A percentile compares a stretch with the other conserved stretches of the same genome.
phyloP scores from a whole-genome alignment of 2,329 filamentous ascomycete species.

The Fusarium multiceps region DNA sequence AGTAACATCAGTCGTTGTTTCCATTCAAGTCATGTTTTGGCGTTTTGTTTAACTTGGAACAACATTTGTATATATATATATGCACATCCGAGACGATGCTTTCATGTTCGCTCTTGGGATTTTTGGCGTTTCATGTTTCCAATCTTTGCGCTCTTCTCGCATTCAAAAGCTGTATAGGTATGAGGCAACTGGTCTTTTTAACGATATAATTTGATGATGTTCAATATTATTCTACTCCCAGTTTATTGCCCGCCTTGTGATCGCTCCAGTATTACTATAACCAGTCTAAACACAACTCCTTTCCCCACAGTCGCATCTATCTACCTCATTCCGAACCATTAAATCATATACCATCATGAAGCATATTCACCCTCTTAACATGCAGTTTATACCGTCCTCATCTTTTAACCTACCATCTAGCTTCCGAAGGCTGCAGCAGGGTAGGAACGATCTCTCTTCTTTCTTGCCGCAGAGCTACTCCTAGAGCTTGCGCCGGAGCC shows the following conservation, averaged over 20 bases:
- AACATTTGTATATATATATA: constrained; percentile 29
- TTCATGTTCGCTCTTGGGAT: constrained; percentile 23
- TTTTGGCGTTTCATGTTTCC: constrained; percentile 30
- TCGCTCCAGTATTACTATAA: constrained; percentile 12
- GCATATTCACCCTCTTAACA: neutral
- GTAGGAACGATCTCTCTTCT: constrained; percentile 71
- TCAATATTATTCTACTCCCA: neutral
- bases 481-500: constrained; percentile 62
- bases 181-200: constrained; percentile 17
- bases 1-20: neutral
- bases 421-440: constrained; percentile 70
- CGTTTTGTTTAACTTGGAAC: constrained; percentile 10
- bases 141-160: constrained; percentile 7
- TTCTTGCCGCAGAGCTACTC: constrained; percentile 64
- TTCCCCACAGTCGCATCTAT: constrained; percentile 11
- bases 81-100: constrained; percentile 24
- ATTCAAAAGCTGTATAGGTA: constrained; percentile 32
- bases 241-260: neutral
- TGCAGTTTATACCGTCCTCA: neutral
- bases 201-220: constrained; percentile 18
- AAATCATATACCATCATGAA: constrained; percentile 30
- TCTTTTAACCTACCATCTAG: constrained; percentile 31
- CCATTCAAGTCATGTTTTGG: constrained; percentile 2
- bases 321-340: constrained; percentile 9
- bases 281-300: constrained; percentile 1